Percentiles rank a stretch among this genome's conserved stretches.
Evolutionary conservation across 306 rosid species (phyloP).

Genomic region (Ormosia semicastrata): DNA sequence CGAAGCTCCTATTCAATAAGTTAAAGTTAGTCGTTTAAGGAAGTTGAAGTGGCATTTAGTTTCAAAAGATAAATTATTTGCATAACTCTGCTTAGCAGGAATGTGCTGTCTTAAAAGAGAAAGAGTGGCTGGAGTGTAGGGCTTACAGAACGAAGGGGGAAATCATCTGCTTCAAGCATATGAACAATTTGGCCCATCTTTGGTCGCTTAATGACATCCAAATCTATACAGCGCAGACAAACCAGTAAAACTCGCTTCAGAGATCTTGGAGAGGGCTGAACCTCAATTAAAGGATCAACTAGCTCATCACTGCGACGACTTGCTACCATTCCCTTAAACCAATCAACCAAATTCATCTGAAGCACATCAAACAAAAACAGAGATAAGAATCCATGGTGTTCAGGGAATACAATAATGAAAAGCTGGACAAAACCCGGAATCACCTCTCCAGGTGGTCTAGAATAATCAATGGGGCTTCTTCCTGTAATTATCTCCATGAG

Average conservation of each 20-base stretch:
- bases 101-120: background rate
- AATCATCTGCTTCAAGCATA: conserved; percentile 96
- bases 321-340: conserved; percentile 92
- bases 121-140: background rate
- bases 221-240: conserved; percentile 88
- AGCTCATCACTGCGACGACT: conserved; percentile 85
- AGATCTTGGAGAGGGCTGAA: conserved; percentile 73
- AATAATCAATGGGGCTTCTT: conserved; percentile 90
- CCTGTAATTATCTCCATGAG: conserved; percentile 99
- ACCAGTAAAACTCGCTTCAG: conserved; percentile 79
- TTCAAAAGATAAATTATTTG: background rate
- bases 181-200: conserved; percentile 99
- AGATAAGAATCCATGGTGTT: background rate
- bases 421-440: background rate
- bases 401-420: conserved; percentile 1
- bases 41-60: conserved; percentile 1
- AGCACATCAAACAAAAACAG: conserved; percentile 10
- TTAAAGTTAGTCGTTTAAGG: background rate
- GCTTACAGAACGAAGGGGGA: conserved; percentile 85
- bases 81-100: background rate
- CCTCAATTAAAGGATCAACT: conserved; percentile 73
- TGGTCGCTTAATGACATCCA: conserved; percentile 86
- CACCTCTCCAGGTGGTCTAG: conserved; percentile 93
- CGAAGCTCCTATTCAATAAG: conserved; percentile 64
- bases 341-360: conserved; percentile 97